Evolutionary conservation across 495 filamentous ascomycete species (phyloP).

Genomic region (Hyaloscypha bicolor): DNA sequence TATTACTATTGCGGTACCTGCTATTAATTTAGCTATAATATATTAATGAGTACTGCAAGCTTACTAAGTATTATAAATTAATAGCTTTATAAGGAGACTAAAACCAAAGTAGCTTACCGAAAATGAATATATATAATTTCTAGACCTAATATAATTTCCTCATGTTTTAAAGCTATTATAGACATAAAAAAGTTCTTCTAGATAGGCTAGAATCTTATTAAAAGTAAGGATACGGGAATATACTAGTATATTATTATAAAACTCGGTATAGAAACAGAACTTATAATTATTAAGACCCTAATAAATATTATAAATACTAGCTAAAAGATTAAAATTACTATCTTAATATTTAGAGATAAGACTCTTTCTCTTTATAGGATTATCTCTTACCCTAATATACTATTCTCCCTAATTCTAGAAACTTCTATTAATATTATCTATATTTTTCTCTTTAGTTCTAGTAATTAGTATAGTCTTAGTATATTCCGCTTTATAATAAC

Average conservation of each 20-base stretch:
- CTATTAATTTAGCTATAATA: no score
- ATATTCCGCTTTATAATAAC: conserved; percentile 25
- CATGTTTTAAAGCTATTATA: conserved; percentile 23
- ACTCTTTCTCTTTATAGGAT: conserved; percentile 52
- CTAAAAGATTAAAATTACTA: conserved; percentile 36
- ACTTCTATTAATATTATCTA: conserved; percentile 57
- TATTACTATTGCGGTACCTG: no score
- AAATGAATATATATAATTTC: conserved; percentile 6
- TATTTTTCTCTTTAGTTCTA: conserved; percentile 54
- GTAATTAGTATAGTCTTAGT: conserved; percentile 45
- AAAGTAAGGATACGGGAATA: conserved; percentile 28
- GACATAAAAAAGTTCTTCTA: conserved; percentile 31
- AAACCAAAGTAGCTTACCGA: conserved; percentile 1
- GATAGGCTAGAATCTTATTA: conserved; percentile 30
- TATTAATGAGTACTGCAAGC: no score
- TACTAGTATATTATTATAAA: conserved; percentile 29
- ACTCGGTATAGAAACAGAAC: conserved; percentile 28
- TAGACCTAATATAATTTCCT: not conserved
- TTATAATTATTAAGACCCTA: not conserved
- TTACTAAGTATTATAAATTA: conserved; percentile 3
- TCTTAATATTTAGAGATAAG: conserved; percentile 37
- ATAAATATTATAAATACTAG: conserved; percentile 5
- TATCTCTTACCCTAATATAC: conserved; percentile 53
- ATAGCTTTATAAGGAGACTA: not conserved
- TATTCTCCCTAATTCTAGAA: conserved; percentile 57